Conservation (phyloP, 177 flowering plant genomes). For the Vitis hybrid region DNA sequence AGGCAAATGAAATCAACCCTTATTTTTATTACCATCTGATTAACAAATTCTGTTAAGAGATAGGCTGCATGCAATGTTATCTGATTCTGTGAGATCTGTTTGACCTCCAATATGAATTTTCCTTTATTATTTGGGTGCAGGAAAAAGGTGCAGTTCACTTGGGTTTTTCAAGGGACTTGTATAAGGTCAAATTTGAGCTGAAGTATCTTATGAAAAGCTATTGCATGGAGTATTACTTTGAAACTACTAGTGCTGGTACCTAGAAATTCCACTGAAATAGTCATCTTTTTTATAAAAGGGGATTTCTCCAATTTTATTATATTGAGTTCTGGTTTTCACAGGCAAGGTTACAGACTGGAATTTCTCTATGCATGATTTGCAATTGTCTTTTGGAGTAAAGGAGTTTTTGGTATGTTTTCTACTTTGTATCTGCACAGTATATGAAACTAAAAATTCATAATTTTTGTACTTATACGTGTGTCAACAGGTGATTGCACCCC, state of each 20-base stretch:
- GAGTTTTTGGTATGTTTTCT: constrained; percentile 73
- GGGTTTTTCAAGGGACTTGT: constrained; percentile 47
- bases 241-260: constrained; percentile 49
- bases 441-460: neutral
- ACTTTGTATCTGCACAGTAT: neutral
- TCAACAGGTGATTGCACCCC: constrained; percentile 83
- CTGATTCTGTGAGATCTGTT: neutral
- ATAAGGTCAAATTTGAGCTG: constrained; percentile 65
- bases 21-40: too few relatives aligned
- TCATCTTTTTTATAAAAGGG: neutral
- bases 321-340: constrained; percentile 25
- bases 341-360: constrained; percentile 67
- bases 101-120: neutral
- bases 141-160: constrained; percentile 68
- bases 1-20: too few relatives aligned
- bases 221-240: constrained; percentile 83
- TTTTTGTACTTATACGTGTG: neutral
- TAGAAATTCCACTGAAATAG: constrained; percentile 1
- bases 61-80: neutral
- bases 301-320: constrained; percentile 8
- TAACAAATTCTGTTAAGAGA: too few relatives aligned
- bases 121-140: constrained; percentile 34
- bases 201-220: constrained; percentile 73
- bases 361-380: constrained; percentile 65
- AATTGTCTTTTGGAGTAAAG: constrained; percentile 85